Conservation (phyloP, 768 basidiomycete species). For the Cyclocybe cylindracea region DNA sequence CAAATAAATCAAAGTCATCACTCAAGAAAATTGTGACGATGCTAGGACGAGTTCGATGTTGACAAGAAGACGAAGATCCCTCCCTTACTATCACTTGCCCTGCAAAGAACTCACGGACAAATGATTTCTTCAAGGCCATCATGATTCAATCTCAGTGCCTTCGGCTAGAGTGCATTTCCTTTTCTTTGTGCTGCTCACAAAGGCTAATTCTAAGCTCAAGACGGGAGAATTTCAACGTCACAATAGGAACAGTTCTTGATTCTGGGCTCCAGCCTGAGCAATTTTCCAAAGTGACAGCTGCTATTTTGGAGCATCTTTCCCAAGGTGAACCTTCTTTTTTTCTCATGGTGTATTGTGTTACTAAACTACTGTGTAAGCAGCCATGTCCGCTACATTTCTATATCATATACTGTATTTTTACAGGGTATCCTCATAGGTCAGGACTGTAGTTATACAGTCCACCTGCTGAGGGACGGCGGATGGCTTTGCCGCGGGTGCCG, state of each 20-base stretch:
- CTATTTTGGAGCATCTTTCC: slow-evolving; percentile 7
- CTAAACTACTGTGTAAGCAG: neutral
- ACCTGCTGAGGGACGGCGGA: too few species aligned
- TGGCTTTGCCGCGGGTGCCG: too few species aligned
- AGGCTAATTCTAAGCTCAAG: neutral
- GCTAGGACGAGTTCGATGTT: slow-evolving; percentile 8
- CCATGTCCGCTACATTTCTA: too few species aligned
- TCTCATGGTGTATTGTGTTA: too few species aligned
- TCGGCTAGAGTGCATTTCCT: slow-evolving; percentile 3
- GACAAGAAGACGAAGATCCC: slow-evolving; percentile 12
- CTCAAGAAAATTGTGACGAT: slow-evolving; percentile 12
- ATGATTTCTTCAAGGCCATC: slow-evolving; percentile 12
- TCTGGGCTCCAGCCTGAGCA: slow-evolving; percentile 8
- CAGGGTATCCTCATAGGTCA: too few species aligned
- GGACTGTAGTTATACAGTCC: too few species aligned
- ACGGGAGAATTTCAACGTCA: slow-evolving; percentile 9
- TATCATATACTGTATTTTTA: too few species aligned
- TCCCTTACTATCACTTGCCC: slow-evolving; percentile 1
- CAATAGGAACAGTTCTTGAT: slow-evolving; percentile 10
- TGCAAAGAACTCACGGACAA: neutral
- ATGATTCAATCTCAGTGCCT: slow-evolving; percentile 11
- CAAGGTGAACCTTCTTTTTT: slow-evolving; percentile 2
- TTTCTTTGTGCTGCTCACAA: neutral
- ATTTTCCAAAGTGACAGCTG: slow-evolving; percentile 7
- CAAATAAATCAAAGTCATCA: slow-evolving; percentile 3